A percentile compares a stretch with the other conserved stretches of the same genome.
phyloP scores from a whole-genome alignment of 2,329 filamentous ascomycete genomes.

The Trichophaea hybrida region DNA sequence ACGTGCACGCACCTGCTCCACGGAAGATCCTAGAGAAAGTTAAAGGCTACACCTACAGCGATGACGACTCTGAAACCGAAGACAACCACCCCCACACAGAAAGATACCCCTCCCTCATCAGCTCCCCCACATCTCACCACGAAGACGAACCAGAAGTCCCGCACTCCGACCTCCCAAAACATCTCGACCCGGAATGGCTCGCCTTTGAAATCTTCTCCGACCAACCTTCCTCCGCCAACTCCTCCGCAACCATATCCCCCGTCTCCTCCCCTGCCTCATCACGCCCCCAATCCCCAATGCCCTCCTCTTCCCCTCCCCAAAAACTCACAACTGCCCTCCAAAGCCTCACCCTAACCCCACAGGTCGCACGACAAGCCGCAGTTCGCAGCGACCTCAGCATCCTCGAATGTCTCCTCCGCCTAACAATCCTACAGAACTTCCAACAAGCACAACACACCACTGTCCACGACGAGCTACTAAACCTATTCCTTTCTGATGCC shows the following conservation, averaged over 20 bases:
- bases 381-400: conserved; percentile 61
- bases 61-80: conserved; percentile 25
- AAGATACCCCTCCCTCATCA: conserved; percentile 31
- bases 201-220: conserved; percentile 73
- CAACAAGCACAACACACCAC: conserved; percentile 80
- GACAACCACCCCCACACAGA: conserved; percentile 19
- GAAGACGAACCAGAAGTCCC: conserved; percentile 28
- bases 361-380: conserved; percentile 33
- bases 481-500: conserved; percentile 54
- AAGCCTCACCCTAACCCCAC: conserved; percentile 9
- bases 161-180: conserved; percentile 46
- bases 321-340: conserved; percentile 3
- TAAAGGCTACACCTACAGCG: conserved; percentile 28
- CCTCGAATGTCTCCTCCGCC: conserved; percentile 73
- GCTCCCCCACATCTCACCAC: conserved; percentile 28
- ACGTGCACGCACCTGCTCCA: conserved; percentile 48
- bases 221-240: conserved; percentile 35
- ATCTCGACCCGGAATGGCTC: conserved; percentile 80
- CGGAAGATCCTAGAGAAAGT: conserved; percentile 42
- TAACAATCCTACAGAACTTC: conserved; percentile 79
- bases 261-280: conserved; percentile 2
- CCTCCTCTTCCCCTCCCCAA: conserved; percentile 12
- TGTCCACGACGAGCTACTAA: conserved; percentile 76
- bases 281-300: conserved; percentile 15
- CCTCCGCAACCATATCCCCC: conserved; percentile 18